These are phyloP conservation scores for Flammula alnicola DNA, from an alignment of 1,284 basidiomycete genomes.

Conservation along the genomic window DNA sequence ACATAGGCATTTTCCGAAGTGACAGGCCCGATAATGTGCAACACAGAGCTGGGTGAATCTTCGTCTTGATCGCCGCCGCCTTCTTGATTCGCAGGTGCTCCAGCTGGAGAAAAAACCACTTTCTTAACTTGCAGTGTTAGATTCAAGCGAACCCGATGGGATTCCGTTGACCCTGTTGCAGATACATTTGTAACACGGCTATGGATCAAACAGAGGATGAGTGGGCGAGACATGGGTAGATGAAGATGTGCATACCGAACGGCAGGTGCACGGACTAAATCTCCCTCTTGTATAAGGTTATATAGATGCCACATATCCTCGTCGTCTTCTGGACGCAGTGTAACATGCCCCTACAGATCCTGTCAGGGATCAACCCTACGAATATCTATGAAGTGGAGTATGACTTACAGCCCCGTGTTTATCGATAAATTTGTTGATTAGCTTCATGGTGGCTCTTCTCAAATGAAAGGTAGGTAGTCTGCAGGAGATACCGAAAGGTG, in stretches of 20 bases:
- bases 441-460: constrained; percentile 61
- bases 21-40: constrained; percentile 91
- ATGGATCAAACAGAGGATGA: constrained; percentile 9
- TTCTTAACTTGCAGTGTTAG: constrained; percentile 83
- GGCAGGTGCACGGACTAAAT: constrained; percentile 88
- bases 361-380: constrained; percentile 33
- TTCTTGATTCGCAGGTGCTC: constrained; percentile 52
- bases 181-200: constrained; percentile 82
- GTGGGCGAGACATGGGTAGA: constrained; percentile 6
- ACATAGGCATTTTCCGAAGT: constrained; percentile 92
- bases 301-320: constrained; percentile 99
- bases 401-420: constrained; percentile 75
- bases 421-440: constrained; percentile 75
- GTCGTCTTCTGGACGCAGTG: constrained; percentile 90
- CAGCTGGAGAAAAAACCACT: constrained; percentile 73
- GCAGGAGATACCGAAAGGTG: not conserved
- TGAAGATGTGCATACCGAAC: constrained; percentile 59
- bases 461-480: not conserved
- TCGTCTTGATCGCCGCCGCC: constrained; percentile 43
- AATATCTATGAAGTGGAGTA: constrained; percentile 10
- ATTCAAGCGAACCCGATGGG: constrained; percentile 84
- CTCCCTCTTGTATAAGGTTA: constrained; percentile 92
- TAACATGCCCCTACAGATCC: constrained; percentile 78
- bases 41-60: constrained; percentile 56
- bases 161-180: constrained; percentile 92